A percentile compares a stretch with the other conserved stretches of the same genome.
Evolutionary conservation across 805 yeast genomes (phyloP).

Genomic region (Candida nonsorbophila): DNA sequence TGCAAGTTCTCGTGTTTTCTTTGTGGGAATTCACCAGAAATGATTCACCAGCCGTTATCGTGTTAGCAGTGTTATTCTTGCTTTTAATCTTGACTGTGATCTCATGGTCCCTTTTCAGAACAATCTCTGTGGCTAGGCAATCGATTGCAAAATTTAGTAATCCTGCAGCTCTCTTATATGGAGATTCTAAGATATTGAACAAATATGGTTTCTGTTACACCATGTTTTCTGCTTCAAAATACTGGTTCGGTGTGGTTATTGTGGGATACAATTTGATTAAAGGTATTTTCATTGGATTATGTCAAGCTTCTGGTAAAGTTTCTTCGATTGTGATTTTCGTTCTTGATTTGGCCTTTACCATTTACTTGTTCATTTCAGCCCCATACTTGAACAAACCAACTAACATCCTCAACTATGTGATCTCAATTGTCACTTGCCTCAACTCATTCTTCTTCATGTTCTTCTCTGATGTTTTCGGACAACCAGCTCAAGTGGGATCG

Average conservation of each 20-base stretch:
- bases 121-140: constrained; percentile 53
- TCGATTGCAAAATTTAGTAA: constrained; percentile 62
- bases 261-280: constrained; percentile 59
- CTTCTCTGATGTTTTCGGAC: constrained; percentile 80
- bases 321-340: constrained; percentile 76
- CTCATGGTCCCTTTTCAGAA: constrained; percentile 62
- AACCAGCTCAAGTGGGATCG: constrained; percentile 71
- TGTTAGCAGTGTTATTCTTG: constrained; percentile 69
- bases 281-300: constrained; percentile 68
- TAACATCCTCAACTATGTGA: constrained; percentile 67
- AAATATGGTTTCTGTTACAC: constrained; percentile 87
- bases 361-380: constrained; percentile 52
- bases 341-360: constrained; percentile 66
- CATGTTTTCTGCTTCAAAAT: constrained; percentile 75
- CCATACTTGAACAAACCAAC: constrained; percentile 85
- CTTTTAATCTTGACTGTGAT: constrained; percentile 56
- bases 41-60: constrained; percentile 87
- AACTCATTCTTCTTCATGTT: constrained; percentile 84
- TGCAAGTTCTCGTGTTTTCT: constrained; percentile 73
- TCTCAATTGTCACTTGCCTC: constrained; percentile 64
- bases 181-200: constrained; percentile 65
- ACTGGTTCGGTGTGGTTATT: constrained; percentile 76
- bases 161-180: constrained; percentile 84
- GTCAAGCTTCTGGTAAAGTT: constrained; percentile 76
- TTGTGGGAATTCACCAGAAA: constrained; percentile 80